Evolutionary conservation across 2,329 filamentous ascomycete species (phyloP), one percentile per base, ranked within the genome.

Genomic region (Fusarium sp.): DNA sequence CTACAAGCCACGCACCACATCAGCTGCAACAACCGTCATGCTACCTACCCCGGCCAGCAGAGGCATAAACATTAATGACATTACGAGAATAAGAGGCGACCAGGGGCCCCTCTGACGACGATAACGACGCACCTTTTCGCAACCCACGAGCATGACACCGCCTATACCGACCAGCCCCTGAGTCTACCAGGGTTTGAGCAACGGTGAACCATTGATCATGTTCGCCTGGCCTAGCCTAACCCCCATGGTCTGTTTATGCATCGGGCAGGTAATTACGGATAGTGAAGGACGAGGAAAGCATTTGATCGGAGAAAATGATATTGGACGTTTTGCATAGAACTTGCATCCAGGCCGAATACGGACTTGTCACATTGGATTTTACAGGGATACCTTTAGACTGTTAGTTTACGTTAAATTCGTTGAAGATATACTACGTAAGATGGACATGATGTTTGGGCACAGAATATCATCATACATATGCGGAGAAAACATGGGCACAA

Each of bases 321-420:
- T 66, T 69, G 67, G 49, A 67, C 57, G 64, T 69, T 69, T 66
- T 63, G 69, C 67, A 74, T 71, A 69, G 65, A 71, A 50, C 63
- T 62, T 66, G 59, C 61, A 68, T 69, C 58, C 61, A 67, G 60
- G 36, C 61, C 36, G 59, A 68, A 54, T 39, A 63, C 48, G 48
- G 51, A 54, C 53, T 57, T 47, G 39, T 52, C 54, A 53, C 63
- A 48, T 56, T 70, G 60, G 51, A 67, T 69, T 65, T 69, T 54
- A 64, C 70, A 63, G 51, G 45, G 69, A 76, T 75, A 75, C 71
- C 72, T 73, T 75, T 75, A 75, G 74, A 75, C 70, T 67, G 59
- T 70, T 73, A 70, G 58, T 65, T 69, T 69, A 64, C 60, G 59
- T 72, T 54, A 35, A 58, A 57, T 69, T 58, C 63, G 45, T 62